Evolutionary conservation across 306 rosid genomes (phyloP).

Genomic region (Vigna radiata): DNA sequence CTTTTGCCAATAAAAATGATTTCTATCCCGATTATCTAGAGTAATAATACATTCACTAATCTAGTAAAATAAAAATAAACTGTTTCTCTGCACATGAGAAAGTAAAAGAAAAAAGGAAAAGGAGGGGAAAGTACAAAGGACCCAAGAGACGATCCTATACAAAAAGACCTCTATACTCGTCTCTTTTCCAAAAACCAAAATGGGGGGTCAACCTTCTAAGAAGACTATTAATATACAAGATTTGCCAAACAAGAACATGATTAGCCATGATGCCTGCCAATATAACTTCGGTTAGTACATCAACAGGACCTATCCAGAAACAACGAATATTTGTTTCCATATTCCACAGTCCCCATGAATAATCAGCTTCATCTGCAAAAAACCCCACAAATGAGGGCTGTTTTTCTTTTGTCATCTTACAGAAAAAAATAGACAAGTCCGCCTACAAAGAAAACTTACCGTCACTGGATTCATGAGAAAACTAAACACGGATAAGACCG

Average conservation of each 20-base stretch:
- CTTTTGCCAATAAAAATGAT: constrained; percentile 66
- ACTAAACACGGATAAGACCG: neutral
- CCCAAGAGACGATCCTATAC: constrained; percentile 79
- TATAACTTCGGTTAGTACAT: constrained; percentile 48
- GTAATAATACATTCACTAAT: constrained; percentile 66
- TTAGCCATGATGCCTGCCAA: constrained; percentile 46
- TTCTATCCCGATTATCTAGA: constrained; percentile 57
- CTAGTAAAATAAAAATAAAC: constrained; percentile 56
- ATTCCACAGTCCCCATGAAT: constrained; percentile 54
- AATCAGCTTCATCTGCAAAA: constrained; percentile 72
- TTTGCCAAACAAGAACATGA: constrained; percentile 46
- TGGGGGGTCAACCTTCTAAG: constrained; percentile 36
- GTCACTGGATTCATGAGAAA: neutral
- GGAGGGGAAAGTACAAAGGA: constrained; percentile 41
- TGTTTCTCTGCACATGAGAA: constrained; percentile 53
- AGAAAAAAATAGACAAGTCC: neutral
- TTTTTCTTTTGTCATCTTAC: neutral
- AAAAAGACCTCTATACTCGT: constrained; percentile 64
- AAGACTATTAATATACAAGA: constrained; percentile 72
- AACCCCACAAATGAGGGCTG: constrained; percentile 38
- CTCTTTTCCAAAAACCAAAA: constrained; percentile 50
- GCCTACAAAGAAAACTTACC: neutral
- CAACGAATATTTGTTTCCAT: constrained; percentile 46
- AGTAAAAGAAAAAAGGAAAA: constrained; percentile 36
- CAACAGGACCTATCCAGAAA: constrained; percentile 53